phyloP scores from a whole-genome alignment of 1,284 basidiomycete genomes.

The Tausonia pullulans region DNA sequence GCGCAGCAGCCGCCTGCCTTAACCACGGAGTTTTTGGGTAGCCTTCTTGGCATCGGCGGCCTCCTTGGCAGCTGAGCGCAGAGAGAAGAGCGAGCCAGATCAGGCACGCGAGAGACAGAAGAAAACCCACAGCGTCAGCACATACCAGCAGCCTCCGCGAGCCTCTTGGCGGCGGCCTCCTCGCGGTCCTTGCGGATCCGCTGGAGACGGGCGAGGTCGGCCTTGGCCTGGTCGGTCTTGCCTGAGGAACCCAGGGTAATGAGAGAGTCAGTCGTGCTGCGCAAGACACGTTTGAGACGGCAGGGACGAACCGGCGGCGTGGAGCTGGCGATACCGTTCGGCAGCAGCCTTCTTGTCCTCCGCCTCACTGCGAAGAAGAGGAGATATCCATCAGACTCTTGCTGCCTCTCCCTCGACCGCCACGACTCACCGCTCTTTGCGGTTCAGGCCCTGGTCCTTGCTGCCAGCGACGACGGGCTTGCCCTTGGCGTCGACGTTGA shows the following conservation, averaged over 20 bases:
- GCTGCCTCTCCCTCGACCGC: background rate
- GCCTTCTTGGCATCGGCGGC: conserved; percentile 15
- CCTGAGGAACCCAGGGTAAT: conserved; percentile 55
- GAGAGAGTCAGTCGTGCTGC: background rate
- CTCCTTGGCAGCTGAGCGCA: conserved; percentile 4
- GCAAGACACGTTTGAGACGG: background rate
- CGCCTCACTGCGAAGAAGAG: conserved; percentile 50
- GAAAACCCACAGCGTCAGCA: background rate
- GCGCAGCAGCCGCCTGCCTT: background rate
- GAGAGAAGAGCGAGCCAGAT: background rate
- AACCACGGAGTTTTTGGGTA: conserved; percentile 12
- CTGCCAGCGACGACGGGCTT: conserved; percentile 32
- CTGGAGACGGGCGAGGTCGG: conserved; percentile 72
- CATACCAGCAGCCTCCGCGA: conserved; percentile 64
- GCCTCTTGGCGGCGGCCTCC: conserved; percentile 66
- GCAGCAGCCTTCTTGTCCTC: conserved; percentile 81
- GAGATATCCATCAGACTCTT: background rate
- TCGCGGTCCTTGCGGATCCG: conserved; percentile 77
- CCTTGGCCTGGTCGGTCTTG: conserved; percentile 78
- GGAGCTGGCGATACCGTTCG: conserved; percentile 50
- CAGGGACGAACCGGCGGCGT: conserved; percentile 52
- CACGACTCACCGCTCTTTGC: conserved; percentile 52
- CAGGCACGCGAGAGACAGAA: background rate
- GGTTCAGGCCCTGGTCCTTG: conserved; percentile 40
- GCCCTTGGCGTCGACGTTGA: conserved; percentile 20